phyloP scores from a whole-genome alignment of 2,329 filamentous ascomycete species.

The Colletotrichum cereale region DNA sequence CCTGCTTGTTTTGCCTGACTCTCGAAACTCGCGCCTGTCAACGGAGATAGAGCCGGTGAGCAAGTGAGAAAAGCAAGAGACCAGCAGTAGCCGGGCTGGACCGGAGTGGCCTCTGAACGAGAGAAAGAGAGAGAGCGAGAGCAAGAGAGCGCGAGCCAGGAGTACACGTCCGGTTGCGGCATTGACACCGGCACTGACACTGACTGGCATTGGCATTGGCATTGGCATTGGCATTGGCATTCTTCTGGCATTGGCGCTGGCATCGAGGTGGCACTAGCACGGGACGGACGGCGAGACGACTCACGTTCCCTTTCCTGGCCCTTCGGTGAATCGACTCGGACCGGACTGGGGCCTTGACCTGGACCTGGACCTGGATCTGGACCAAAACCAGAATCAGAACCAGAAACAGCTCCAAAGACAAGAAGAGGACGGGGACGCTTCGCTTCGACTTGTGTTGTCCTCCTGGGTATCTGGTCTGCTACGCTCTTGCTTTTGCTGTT shows the following conservation, averaged over 20 bases:
- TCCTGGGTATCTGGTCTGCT: not conserved
- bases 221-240: conserved; percentile 30
- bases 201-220: conserved; percentile 15
- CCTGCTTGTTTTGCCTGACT: not conserved
- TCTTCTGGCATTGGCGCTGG: conserved; percentile 31
- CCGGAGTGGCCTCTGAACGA: not conserved
- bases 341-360: conserved; percentile 10
- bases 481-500: not conserved
- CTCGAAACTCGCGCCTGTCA: conserved; percentile 4
- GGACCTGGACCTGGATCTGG: conserved; percentile 12
- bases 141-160: not conserved
- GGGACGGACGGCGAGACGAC: conserved; percentile 35
- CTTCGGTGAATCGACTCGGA: conserved; percentile 28
- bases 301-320: conserved; percentile 33
- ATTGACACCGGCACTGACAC: conserved; percentile 24
- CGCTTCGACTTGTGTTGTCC: conserved; percentile 1
- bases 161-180: conserved; percentile 27
- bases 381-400: conserved; percentile 13
- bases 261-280: conserved; percentile 32
- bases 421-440: not conserved
- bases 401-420: not conserved
- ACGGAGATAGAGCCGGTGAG: conserved; percentile 1
- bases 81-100: not conserved
- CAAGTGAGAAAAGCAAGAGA: not conserved
- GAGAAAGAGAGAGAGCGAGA: conserved; percentile 1